Conservation (phyloP, 257 asterid species). For the Capsicum rhomboideum region DNA sequence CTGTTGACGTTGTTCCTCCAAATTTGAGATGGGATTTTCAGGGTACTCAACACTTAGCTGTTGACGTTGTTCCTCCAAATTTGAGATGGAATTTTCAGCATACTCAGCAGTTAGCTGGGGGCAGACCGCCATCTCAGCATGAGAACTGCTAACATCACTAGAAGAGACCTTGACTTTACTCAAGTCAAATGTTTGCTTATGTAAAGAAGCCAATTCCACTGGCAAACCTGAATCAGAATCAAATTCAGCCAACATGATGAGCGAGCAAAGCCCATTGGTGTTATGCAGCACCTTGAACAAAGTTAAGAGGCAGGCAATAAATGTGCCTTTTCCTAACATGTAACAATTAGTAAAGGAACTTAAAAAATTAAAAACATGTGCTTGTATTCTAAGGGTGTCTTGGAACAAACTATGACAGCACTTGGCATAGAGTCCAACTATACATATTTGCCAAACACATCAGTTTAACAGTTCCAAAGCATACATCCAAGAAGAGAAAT, state of each 20-base stretch:
- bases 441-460: neutral
- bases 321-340: neutral
- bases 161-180: constrained; percentile 36
- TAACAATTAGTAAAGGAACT: neutral
- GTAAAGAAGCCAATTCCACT: constrained; percentile 47
- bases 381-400: neutral
- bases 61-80: constrained; percentile 7
- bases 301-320: neutral
- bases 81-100: constrained; percentile 21
- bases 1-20: constrained; percentile 12
- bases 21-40: constrained; percentile 16
- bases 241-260: constrained; percentile 2
- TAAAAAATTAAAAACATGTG: neutral
- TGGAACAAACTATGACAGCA: neutral
- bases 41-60: constrained; percentile 22
- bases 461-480: neutral
- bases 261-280: neutral
- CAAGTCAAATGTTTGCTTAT: constrained; percentile 47
- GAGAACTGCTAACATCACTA: constrained; percentile 23
- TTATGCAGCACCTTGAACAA: neutral
- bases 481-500: neutral
- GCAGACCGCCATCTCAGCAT: constrained; percentile 22
- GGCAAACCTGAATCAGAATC: constrained; percentile 47
- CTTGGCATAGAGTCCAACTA: neutral
- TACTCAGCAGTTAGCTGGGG: constrained; percentile 21